phyloP scores from a whole-genome alignment of 345 rosid genomes.

The Luvunga scandens region DNA sequence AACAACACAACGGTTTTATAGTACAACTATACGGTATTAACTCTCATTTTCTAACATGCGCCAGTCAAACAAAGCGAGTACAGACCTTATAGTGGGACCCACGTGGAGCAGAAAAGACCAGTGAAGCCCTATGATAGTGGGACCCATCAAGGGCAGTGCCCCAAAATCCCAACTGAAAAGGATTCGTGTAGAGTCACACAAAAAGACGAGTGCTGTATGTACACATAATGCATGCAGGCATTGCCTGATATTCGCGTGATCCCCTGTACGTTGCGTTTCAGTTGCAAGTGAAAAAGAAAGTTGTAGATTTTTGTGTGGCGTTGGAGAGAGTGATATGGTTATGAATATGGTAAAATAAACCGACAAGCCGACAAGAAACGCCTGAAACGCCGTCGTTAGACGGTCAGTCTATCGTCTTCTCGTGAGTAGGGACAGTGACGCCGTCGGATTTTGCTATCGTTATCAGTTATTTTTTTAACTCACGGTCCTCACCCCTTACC shows the following conservation, averaged over 20 bases:
- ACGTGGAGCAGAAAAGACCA: neutral
- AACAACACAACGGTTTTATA: no score
- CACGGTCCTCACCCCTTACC: neutral
- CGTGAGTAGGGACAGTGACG: conserved; percentile 18
- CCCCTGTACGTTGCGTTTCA: neutral
- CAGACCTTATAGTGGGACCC: neutral
- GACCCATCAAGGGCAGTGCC: conserved; percentile 1
- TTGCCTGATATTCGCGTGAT: conserved; percentile 7
- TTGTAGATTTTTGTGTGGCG: neutral
- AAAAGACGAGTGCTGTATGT: neutral
- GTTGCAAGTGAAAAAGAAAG: neutral
- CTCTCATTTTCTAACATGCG: neutral
- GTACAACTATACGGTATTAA: no score
- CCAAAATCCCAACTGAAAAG: conserved; percentile 29
- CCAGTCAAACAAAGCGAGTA: conserved; percentile 7
- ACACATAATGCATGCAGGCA: neutral
- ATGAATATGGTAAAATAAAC: neutral
- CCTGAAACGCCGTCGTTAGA: conserved; percentile 42
- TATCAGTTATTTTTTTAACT: neutral
- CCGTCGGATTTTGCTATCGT: conserved; percentile 18
- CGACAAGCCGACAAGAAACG: conserved; percentile 34
- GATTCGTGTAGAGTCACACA: conserved; percentile 1
- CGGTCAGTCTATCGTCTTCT: conserved; percentile 13
- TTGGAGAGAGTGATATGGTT: neutral
- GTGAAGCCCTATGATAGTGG: neutral